Percentiles rank a stretch among this genome's conserved stretches.
Conservation (phyloP, 345 rosid species). For the Lepidium sativum region DNA sequence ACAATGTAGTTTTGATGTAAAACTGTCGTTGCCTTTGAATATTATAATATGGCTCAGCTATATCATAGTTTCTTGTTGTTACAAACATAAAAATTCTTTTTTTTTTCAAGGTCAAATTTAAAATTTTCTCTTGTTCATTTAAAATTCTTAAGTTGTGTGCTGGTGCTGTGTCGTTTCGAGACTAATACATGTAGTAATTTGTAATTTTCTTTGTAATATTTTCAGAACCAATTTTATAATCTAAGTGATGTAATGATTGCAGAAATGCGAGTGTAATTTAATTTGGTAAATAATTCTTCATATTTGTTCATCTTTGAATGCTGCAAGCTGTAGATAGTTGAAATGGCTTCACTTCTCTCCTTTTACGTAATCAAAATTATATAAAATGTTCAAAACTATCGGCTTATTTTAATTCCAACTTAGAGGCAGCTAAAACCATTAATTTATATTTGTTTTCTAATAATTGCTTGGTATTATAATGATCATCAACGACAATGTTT, state of each 20-base stretch:
- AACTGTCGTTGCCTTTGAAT: conserved; percentile 1
- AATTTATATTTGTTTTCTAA: background rate
- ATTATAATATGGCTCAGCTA: conserved; percentile 4
- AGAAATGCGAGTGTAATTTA: background rate
- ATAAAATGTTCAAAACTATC: conserved; percentile 5
- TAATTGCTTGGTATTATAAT: background rate
- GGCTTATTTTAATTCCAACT: conserved; percentile 10
- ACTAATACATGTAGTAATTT: background rate
- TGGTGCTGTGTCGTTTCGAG: too few species aligned
- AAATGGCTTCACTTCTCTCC: background rate
- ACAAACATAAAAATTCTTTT: too few species aligned
- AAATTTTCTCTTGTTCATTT: too few species aligned
- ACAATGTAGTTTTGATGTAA: background rate
- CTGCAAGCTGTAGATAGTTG: background rate
- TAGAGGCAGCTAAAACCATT: conserved; percentile 10
- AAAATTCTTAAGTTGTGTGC: too few species aligned
- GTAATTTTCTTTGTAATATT: background rate
- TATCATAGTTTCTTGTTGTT: background rate
- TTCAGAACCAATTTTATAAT: background rate
- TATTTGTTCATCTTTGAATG: conserved; percentile 10
- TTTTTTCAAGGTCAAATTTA: too few species aligned
- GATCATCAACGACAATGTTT: conserved; percentile 1
- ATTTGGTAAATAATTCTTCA: background rate
- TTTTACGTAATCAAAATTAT: background rate
- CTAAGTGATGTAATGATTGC: background rate